Evolutionary conservation across 2,329 filamentous ascomycete genomes (phyloP).

Genomic region (Calonectria henricotiae): DNA sequence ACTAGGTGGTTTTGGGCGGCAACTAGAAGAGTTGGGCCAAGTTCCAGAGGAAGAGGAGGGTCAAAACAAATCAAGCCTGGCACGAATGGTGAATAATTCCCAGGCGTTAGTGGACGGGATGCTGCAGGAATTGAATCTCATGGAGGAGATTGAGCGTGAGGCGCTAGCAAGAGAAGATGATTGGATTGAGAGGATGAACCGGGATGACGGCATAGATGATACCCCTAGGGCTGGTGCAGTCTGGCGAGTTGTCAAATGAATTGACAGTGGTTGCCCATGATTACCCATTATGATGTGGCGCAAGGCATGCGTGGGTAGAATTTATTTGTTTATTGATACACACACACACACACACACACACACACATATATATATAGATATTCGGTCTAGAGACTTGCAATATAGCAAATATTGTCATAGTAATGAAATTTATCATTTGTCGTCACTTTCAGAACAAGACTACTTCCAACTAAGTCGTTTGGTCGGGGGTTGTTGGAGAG

Average conservation of each 20-base stretch:
- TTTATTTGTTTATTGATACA: background rate
- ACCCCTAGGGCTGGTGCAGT: slow-evolving; percentile 64
- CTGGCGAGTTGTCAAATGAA: slow-evolving; percentile 61
- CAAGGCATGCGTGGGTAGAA: slow-evolving; percentile 5
- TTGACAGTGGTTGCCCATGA: background rate
- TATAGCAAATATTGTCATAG: background rate
- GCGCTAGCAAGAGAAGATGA: slow-evolving; percentile 70
- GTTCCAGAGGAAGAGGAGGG: slow-evolving; percentile 34
- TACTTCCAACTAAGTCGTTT: slow-evolving; percentile 21
- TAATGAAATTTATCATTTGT: slow-evolving; percentile 29
- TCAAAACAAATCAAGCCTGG: slow-evolving; percentile 60
- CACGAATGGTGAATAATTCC: slow-evolving; percentile 66
- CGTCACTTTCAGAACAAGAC: slow-evolving; percentile 20
- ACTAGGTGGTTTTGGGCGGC: slow-evolving; percentile 70
- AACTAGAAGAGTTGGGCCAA: slow-evolving; percentile 66
- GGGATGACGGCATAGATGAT: slow-evolving; percentile 59
- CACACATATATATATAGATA: no score
- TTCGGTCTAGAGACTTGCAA: background rate
- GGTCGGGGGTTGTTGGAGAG: background rate
- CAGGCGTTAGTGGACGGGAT: slow-evolving; percentile 70
- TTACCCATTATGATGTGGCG: slow-evolving; percentile 3
- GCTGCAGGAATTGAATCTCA: slow-evolving; percentile 74
- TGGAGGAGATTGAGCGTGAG: slow-evolving; percentile 75
- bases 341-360: no score
- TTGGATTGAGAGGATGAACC: slow-evolving; percentile 73